phyloP scores from a whole-genome alignment of 805 yeast genomes.

The Priceomyces fermenticarens region DNA sequence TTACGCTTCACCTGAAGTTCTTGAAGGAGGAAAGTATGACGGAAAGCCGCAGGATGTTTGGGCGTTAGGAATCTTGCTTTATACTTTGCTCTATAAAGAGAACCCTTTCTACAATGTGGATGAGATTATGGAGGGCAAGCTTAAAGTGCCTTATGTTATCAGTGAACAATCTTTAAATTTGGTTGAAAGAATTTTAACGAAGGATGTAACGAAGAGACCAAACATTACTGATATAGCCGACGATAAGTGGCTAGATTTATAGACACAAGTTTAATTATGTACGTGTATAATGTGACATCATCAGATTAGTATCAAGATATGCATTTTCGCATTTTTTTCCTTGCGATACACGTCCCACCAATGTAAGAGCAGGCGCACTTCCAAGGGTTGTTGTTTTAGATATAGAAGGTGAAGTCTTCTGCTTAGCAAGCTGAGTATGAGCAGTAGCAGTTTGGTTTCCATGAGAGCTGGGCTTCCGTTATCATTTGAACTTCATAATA shows the following conservation, averaged over 20 bases:
- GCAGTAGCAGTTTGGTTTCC: too few species aligned
- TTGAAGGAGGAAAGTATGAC: constrained; percentile 81
- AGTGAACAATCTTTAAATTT: constrained; percentile 60
- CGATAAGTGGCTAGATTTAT: constrained; percentile 58
- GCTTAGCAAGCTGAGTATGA: too few species aligned
- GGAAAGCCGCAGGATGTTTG: constrained; percentile 96
- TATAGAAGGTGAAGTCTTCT: too few species aligned
- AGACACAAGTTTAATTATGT: neutral
- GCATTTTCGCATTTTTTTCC: too few species aligned
- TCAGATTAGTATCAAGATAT: too few species aligned
- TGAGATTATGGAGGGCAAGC: constrained; percentile 88
- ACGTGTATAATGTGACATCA: too few species aligned
- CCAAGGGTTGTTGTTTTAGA: too few species aligned
- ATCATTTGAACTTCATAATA: constrained; percentile 12
- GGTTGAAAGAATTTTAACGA: constrained; percentile 63
- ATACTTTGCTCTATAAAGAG: constrained; percentile 88
- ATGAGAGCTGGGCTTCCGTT: constrained; percentile 7
- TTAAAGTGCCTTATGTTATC: constrained; percentile 65
- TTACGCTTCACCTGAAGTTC: constrained; percentile 96
- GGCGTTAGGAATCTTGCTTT: constrained; percentile 91
- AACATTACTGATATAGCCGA: constrained; percentile 65
- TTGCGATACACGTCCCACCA: too few species aligned
- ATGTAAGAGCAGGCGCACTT: too few species aligned
- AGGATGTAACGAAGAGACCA: constrained; percentile 67
- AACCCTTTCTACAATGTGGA: constrained; percentile 95